These are phyloP conservation scores for Eucalyptus cloeziana DNA, from an alignment of 345 rosid species.

Conservation along the genomic window DNA sequence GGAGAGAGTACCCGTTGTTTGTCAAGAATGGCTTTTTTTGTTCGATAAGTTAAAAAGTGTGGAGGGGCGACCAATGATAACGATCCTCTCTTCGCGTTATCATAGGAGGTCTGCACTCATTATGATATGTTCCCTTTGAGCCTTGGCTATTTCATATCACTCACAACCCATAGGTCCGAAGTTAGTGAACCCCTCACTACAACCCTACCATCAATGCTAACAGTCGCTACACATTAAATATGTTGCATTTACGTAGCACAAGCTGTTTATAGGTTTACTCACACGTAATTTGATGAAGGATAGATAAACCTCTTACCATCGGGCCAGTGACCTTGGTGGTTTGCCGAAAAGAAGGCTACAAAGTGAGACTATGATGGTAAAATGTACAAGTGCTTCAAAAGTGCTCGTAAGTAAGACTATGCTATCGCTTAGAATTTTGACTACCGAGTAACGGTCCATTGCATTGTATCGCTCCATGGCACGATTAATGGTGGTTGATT, in stretches of 20 bases:
- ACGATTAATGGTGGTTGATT: neutral
- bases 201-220: neutral
- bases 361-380: neutral
- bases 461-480: neutral
- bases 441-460: neutral
- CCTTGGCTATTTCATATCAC: too few species aligned
- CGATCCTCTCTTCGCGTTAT: neutral
- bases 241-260: neutral
- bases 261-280: neutral
- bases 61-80: fast-evolving
- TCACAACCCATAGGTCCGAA: neutral
- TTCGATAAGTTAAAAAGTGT: neutral
- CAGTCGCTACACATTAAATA: neutral
- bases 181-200: too few species aligned
- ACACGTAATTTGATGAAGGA: neutral
- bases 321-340: neutral
- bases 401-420: neutral
- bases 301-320: neutral
- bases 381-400: neutral
- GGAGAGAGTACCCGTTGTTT: neutral
- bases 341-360: neutral
- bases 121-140: too few species aligned
- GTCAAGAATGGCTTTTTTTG: neutral
- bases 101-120: neutral
- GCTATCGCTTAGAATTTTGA: neutral